Evolutionary conservation across 768 basidiomycete species (phyloP).

Genomic region (Suillus fuscotomentosus): DNA sequence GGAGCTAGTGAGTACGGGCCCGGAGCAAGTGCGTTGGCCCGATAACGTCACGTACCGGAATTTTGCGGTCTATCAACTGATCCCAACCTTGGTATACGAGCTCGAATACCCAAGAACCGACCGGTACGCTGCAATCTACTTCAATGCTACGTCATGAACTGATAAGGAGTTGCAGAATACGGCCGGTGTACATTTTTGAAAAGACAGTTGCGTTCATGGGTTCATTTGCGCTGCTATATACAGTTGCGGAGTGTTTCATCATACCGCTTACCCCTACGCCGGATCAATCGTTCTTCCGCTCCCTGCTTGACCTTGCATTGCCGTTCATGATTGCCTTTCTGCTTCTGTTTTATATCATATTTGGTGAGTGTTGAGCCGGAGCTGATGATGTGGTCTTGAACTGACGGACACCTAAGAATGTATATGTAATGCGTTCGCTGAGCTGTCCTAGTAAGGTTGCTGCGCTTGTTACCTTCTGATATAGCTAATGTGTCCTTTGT

Average conservation of each 20-base stretch:
- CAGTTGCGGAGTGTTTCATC: slow-evolving; percentile 94
- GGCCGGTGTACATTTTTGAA: slow-evolving; percentile 53
- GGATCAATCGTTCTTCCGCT: slow-evolving; percentile 71
- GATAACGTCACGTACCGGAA: slow-evolving; percentile 79
- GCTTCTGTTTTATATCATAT: slow-evolving; percentile 82
- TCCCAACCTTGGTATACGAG: slow-evolving; percentile 94
- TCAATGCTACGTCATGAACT: slow-evolving; percentile 2
- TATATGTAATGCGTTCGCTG: slow-evolving; percentile 95
- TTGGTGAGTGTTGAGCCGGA: slow-evolving; percentile 44
- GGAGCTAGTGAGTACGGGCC: slow-evolving; percentile 75
- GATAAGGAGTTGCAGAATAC: slow-evolving; percentile 23
- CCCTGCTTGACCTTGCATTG: slow-evolving; percentile 81
- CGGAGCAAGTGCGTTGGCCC: slow-evolving; percentile 72
- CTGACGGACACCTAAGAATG: slow-evolving; percentile 57
- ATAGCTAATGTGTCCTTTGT: slow-evolving; percentile 2
- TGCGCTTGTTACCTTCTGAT: neutral
- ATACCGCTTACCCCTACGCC: slow-evolving; percentile 72
- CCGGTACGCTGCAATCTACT: slow-evolving; percentile 42
- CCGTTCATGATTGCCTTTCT: slow-evolving; percentile 95
- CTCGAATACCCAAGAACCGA: slow-evolving; percentile 94
- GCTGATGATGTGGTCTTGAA: neutral
- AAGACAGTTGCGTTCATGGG: slow-evolving; percentile 87
- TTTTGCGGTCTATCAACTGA: slow-evolving; percentile 82
- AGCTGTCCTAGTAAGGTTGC: slow-evolving; percentile 75
- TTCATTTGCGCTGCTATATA: slow-evolving; percentile 90